Percentiles rank a stretch among this genome's conserved stretches.
Evolutionary conservation across 2,329 filamentous ascomycete genomes (phyloP).

Genomic region (Sclerotinia borealis): DNA sequence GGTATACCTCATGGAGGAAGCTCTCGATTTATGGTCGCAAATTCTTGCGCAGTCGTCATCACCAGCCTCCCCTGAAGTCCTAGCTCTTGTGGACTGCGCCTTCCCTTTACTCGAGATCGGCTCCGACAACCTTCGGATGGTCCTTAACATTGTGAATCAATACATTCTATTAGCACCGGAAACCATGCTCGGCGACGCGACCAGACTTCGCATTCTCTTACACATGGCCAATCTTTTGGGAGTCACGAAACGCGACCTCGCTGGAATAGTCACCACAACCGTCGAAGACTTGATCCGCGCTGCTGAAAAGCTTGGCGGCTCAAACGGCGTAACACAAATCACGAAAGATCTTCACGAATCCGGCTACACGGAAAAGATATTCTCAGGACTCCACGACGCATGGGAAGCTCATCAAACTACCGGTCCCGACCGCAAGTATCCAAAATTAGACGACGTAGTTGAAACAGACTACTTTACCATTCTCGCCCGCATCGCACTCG

Average conservation of each 20-base stretch:
- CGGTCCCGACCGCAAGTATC: conserved; percentile 67
- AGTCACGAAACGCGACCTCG: conserved; percentile 50
- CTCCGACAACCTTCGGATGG: conserved; percentile 55
- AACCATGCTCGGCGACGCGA: conserved; percentile 54
- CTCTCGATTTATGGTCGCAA: conserved; percentile 79
- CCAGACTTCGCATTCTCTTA: conserved; percentile 44
- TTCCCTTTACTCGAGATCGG: conserved; percentile 63
- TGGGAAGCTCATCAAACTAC: conserved; percentile 74
- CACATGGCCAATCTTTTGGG: conserved; percentile 46
- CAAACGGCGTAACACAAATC: conserved; percentile 55
- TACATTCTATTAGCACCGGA: conserved; percentile 66
- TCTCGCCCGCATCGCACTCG: conserved; percentile 69
- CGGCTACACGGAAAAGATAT: conserved; percentile 56
- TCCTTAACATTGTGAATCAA: conserved; percentile 59
- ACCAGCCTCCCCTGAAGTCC: conserved; percentile 55
- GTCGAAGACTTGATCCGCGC: conserved; percentile 60
- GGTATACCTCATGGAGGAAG: conserved; percentile 84
- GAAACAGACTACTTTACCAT: conserved; percentile 83
- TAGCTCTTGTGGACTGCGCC: conserved; percentile 55
- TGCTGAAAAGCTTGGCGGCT: conserved; percentile 56
- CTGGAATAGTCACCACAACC: conserved; percentile 52
- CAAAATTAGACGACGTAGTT: conserved; percentile 65
- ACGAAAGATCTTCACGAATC: conserved; percentile 59
- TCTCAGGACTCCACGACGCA: conserved; percentile 60
- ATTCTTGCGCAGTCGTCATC: conserved; percentile 61